A percentile compares a stretch with the other conserved stretches of the same genome.
Evolutionary conservation across 495 filamentous ascomycete genomes (phyloP).

Genomic region (Hypoxylon subgilvum): DNA sequence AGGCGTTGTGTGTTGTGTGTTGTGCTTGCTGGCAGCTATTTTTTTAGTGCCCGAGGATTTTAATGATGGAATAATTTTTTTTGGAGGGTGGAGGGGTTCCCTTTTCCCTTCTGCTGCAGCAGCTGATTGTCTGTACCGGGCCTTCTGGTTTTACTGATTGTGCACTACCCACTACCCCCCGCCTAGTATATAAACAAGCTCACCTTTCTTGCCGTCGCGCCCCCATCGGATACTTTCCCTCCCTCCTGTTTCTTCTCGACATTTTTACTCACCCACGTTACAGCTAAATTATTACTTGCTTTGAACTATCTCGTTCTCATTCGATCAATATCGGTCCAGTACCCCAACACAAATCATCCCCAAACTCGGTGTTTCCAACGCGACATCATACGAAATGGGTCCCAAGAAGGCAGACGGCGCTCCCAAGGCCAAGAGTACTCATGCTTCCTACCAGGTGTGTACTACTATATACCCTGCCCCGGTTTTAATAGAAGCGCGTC

Average conservation of each 20-base stretch:
- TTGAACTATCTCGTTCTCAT: constrained; percentile 10
- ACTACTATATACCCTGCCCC: constrained; percentile 33
- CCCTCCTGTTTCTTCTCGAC: constrained; percentile 47
- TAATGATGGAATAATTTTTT: constrained; percentile 22
- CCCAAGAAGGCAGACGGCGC: constrained; percentile 66
- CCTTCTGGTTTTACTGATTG: constrained; percentile 42
- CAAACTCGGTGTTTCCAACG: constrained; percentile 7
- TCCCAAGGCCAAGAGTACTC: constrained; percentile 64
- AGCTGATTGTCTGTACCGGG: constrained; percentile 37
- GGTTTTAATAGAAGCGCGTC: constrained; percentile 27
- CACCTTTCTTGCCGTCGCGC: constrained; percentile 48
- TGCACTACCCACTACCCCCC: constrained; percentile 48
- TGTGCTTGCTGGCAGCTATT: constrained; percentile 10
- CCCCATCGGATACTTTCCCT: constrained; percentile 54
- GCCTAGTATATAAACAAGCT: constrained; percentile 56
- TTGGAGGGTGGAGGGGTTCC: constrained; percentile 22
- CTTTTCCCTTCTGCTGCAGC: constrained; percentile 7
- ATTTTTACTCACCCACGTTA: constrained; percentile 10
- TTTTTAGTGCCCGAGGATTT: constrained; percentile 26
- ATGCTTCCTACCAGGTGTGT: constrained; percentile 65
- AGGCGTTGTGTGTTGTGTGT: neutral
- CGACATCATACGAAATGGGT: constrained; percentile 59
- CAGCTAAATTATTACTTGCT: constrained; percentile 10
- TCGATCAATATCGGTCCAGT: constrained; percentile 31
- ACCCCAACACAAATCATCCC: constrained; percentile 7